Evolutionary conservation across 176 grass and related monocot genomes (phyloP).

Genomic region (Zizania latifolia): DNA sequence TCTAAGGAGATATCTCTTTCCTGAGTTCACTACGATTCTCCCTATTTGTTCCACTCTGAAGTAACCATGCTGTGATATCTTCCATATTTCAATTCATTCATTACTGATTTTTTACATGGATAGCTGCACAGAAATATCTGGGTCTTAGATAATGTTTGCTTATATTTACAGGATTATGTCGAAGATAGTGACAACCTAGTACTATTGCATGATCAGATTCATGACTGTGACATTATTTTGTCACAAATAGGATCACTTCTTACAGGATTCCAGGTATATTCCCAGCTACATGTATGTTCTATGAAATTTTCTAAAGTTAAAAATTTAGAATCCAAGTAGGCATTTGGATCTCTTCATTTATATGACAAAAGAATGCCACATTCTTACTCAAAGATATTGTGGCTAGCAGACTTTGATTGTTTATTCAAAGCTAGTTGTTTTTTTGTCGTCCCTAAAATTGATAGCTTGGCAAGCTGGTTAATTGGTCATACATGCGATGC

Average conservation of each 20-base stretch:
- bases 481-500: background rate
- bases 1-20: background rate
- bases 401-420: background rate
- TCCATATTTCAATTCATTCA: background rate
- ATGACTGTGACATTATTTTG: slow-evolving; percentile 65
- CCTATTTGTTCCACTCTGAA: background rate
- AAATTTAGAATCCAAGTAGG: too few species aligned
- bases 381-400: slow-evolving; percentile 13
- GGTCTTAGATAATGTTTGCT: slow-evolving; percentile 19
- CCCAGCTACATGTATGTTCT: background rate
- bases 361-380: background rate
- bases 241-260: slow-evolving; percentile 61
- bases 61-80: background rate
- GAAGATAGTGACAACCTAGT: slow-evolving; percentile 60
- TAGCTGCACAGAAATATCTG: slow-evolving; percentile 9
- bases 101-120: background rate
- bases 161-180: slow-evolving; percentile 58
- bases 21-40: background rate
- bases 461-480: background rate
- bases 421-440: background rate
- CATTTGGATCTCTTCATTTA: too few species aligned
- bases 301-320: too few species aligned
- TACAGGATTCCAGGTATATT: slow-evolving; percentile 57
- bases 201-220: slow-evolving; percentile 59
- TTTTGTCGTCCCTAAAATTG: background rate